Conservation (phyloP, 495 filamentous ascomycete genomes). For the Lichina pygmaea region DNA sequence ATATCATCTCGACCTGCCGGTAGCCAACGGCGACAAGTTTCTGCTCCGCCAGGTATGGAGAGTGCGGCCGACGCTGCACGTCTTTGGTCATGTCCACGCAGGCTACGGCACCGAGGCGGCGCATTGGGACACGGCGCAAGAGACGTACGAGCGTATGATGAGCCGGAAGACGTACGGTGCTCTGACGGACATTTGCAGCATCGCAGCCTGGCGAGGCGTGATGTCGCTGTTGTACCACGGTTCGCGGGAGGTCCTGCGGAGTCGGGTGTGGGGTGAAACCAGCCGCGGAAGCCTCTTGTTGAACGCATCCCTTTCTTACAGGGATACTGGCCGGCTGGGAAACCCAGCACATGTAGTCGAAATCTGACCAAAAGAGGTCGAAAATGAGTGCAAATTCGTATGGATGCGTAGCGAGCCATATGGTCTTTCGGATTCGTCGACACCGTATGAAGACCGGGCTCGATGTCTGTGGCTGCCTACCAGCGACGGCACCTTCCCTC, state of each 20-base stretch:
- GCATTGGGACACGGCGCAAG: constrained; percentile 57
- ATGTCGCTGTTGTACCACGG: constrained; percentile 34
- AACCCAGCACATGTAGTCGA: constrained; percentile 37
- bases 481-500: too few relatives aligned
- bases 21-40: constrained; percentile 42
- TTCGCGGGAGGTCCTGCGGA: constrained; percentile 37
- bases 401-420: too few relatives aligned
- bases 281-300: constrained; percentile 31
- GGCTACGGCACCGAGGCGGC: constrained; percentile 32
- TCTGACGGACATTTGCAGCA: constrained; percentile 24
- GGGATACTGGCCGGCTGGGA: constrained; percentile 32
- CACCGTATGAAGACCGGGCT: too few relatives aligned
- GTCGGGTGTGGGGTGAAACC: constrained; percentile 35
- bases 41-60: constrained; percentile 56
- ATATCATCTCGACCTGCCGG: constrained; percentile 40
- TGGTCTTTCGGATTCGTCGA: too few relatives aligned
- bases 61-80: constrained; percentile 51
- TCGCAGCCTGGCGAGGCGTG: constrained; percentile 32
- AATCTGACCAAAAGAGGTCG: background rate
- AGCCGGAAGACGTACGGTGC: constrained; percentile 17
- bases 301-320: constrained; percentile 52
- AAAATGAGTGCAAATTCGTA: too few relatives aligned
- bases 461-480: too few relatives aligned
- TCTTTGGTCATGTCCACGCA: constrained; percentile 76
- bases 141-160: constrained; percentile 39